phyloP scores from a whole-genome alignment of 2,329 filamentous ascomycete species.

The Thielaviopsis euricoi region DNA sequence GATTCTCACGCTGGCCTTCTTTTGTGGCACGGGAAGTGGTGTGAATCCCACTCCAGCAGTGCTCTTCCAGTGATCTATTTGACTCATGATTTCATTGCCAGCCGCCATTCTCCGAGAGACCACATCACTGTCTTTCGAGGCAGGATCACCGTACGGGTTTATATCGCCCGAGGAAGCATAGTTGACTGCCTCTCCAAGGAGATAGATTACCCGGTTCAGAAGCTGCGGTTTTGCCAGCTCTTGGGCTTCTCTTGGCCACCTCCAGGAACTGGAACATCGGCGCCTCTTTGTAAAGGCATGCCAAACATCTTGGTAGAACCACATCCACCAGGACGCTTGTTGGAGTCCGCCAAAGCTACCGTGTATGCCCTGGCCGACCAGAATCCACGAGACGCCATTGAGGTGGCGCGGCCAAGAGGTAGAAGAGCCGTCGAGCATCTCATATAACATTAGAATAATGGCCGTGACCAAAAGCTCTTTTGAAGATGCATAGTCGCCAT shows the following conservation, averaged over 20 bases:
- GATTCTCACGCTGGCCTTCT: background rate
- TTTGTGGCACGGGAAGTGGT: background rate
- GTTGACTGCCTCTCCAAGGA: background rate
- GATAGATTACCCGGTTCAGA: background rate
- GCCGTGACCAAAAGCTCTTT: background rate
- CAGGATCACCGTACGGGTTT: background rate
- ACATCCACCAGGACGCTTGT: background rate
- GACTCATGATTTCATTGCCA: background rate
- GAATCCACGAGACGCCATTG: background rate
- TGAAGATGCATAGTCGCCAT: background rate
- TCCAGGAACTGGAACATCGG: background rate
- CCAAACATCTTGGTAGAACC: background rate
- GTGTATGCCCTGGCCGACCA: background rate
- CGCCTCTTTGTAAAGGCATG: background rate
- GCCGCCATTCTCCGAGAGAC: background rate
- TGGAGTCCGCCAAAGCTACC: background rate
- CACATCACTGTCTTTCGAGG: background rate
- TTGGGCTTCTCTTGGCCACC: background rate
- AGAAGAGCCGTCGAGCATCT: background rate
- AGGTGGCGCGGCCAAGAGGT: background rate
- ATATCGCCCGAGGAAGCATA: background rate
- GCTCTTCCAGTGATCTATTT: background rate
- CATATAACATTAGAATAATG: background rate
- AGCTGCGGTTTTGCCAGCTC: background rate
- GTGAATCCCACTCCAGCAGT: background rate